Base-by-base conservation (phyloP, 371 early-diverging fungal species). In the Mucor mucedo region DNA sequence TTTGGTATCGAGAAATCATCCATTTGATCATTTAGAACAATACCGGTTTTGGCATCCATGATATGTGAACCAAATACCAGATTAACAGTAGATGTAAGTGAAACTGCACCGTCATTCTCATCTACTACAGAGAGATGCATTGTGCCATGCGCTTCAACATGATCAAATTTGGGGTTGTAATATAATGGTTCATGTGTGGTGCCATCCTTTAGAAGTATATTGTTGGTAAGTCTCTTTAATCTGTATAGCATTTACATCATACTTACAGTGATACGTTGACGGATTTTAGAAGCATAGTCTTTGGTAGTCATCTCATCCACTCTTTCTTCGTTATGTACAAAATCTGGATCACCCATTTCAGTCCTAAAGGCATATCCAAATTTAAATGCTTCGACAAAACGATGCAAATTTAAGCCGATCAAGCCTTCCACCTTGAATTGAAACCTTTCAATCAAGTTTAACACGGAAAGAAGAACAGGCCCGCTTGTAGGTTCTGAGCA, bases 21-120 rank as follows among this genome's bases (percentile, higher is more conserved):
- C 92, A 99, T 98, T 70, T 98, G 89, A 72, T 99, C 88, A 79
- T 99, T 99, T 40, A 99, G 81, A 40, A 99, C 91, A 32, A 99
- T 85, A n/a, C 99, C 99, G 0, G 99, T 96, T 14, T 63, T 77
- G 2, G 88, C 88, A 73, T 99, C 97, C 90, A 99, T 87, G 16
- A 99, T 68, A 42, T 90, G 91, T 4, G 97, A 90, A 1, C 99
- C 99, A 84, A 98, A 99, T 21, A 90, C 70, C 14, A 97, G 76
- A 79, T 99, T 98, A 27, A 98, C 86, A 0, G 99, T 97, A n/a
- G 93, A 92, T 2, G 98, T 99, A 55, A 98, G 50, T 0, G 94
- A 77, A 6, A 97, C 99, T 0, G 95, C 91, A 69, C 89, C 87
- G 54, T 92, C 94, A 38, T 95, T 81, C 57, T 83, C 75, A 73